Evolutionary conservation across 306 rosid genomes (phyloP).

Genomic region (Amphicarpaea edgeworthii): DNA sequence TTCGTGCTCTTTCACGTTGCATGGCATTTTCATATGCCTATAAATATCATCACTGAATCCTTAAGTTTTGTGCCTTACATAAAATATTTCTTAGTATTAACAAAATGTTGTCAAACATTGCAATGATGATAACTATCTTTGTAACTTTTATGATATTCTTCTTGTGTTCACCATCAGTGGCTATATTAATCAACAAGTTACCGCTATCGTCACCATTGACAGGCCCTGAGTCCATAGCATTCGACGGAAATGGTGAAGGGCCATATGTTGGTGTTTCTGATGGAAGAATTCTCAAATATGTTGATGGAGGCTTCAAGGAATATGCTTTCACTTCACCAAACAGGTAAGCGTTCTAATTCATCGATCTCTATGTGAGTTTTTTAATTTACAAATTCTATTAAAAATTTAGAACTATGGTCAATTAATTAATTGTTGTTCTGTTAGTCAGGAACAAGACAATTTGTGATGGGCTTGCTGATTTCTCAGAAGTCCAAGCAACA

Average conservation of each 20-base stretch:
- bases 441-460: constrained; percentile 45
- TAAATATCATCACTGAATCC: constrained; percentile 4
- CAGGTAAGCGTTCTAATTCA: too few species aligned
- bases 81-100: neutral
- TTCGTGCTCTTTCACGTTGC: constrained; percentile 10
- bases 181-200: constrained; percentile 28
- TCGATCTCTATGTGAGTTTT: neutral
- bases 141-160: constrained; percentile 31
- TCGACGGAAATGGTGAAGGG: constrained; percentile 46
- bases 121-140: neutral
- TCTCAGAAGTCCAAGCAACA: constrained; percentile 45
- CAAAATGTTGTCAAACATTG: constrained; percentile 30
- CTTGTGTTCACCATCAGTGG: constrained; percentile 41
- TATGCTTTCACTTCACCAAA: constrained; percentile 49
- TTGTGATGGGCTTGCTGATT: constrained; percentile 60
- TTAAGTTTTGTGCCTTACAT: neutral
- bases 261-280: constrained; percentile 56
- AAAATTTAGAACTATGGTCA: too few species aligned
- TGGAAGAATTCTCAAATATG: constrained; percentile 52
- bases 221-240: constrained; percentile 57
- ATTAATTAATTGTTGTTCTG: too few species aligned
- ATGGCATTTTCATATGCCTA: neutral
- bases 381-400: neutral
- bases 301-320: constrained; percentile 39
- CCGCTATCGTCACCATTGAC: constrained; percentile 44